Evolutionary conservation across 2,329 filamentous ascomycete genomes (phyloP), one percentile per base, ranked within the genome.

Genomic region (Emergomyces pasteurianus): DNA sequence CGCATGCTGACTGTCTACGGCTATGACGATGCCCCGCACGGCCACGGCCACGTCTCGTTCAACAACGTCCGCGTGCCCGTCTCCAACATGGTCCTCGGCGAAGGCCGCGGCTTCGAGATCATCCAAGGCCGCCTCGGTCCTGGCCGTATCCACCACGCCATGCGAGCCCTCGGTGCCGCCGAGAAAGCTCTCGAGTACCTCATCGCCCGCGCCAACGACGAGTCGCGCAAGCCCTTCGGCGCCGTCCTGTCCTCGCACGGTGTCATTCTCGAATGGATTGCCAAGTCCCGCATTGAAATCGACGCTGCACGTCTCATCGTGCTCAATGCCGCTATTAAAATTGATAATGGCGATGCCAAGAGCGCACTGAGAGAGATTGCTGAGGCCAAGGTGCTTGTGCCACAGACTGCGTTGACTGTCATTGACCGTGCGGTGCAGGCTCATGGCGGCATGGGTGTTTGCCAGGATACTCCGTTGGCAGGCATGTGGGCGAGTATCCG

Each of bases 1-100:
- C 87, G 94, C 67, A 96, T 96, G 90, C 80, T 99, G 60, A 87
- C 82, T 58, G 92, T 97, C 65, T 96, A 95, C 75, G 94, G 94
- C 61, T 97, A 91, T 77, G 94, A 97, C 73, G 94, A 99, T 69
- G 94, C 94, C n/a, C 94, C 94, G 2, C 94, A 99, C 74, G 94
- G 94, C 60, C 94, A 99, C 77, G 94, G 91, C 52, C 92, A 99
- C 75, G 85, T 99, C 71, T 83, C 80, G 42, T 97, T 99, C 78
- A 81, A 86, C 62, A 88, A 97, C 72, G 94, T 97, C 64, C 88
- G 92, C 62, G 89, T 99, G 0, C 92, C 92, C 8, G 85, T 81
- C 38, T 79, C 80, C 69, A 94, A 89, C 78, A 87, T 99, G 71
- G 88, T 97, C 12, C 86, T 99, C 3, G 92, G 94, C 63, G 90